Evolutionary conservation across 1,284 basidiomycete species (phyloP).

Genomic region (Abortiporus biennis): DNA sequence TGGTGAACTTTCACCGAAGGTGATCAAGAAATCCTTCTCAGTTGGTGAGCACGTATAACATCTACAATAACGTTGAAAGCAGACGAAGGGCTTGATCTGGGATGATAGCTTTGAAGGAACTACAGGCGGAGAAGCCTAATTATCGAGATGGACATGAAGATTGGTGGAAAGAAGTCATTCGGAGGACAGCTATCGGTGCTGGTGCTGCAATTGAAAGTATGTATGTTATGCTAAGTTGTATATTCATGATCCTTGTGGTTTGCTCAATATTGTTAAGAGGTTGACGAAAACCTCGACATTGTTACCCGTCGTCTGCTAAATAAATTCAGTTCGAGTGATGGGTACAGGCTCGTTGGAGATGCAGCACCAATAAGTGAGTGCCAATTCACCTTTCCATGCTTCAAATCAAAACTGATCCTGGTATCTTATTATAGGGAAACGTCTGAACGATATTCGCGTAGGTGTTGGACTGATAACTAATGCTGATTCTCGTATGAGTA

Average conservation of each 20-base stretch:
- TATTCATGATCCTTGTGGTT: neutral
- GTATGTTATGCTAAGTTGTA: constrained; percentile 11
- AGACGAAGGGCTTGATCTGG: constrained; percentile 3
- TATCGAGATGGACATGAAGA: constrained; percentile 41
- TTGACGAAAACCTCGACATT: constrained; percentile 40
- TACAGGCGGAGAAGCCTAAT: constrained; percentile 53
- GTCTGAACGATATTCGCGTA: constrained; percentile 40
- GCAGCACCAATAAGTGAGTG: constrained; percentile 51
- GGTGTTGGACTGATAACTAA: constrained; percentile 71
- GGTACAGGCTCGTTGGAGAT: constrained; percentile 65
- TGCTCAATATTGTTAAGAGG: constrained; percentile 30
- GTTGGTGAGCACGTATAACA: constrained; percentile 30
- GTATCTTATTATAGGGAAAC: constrained; percentile 35
- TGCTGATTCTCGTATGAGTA: constrained; percentile 64
- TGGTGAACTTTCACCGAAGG: constrained; percentile 46
- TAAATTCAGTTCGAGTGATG: constrained; percentile 63
- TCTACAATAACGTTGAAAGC: neutral
- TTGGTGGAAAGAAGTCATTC: constrained; percentile 75
- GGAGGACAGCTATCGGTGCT: constrained; percentile 63
- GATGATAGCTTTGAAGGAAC: constrained; percentile 50
- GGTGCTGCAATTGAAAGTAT: constrained; percentile 53
- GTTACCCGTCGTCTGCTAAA: constrained; percentile 55
- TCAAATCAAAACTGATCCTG: neutral
- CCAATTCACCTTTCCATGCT: neutral
- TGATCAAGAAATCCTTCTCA: constrained; percentile 62